Evolutionary conservation across 257 asterid species (phyloP).

Genomic region (Nicotiana undulata): DNA sequence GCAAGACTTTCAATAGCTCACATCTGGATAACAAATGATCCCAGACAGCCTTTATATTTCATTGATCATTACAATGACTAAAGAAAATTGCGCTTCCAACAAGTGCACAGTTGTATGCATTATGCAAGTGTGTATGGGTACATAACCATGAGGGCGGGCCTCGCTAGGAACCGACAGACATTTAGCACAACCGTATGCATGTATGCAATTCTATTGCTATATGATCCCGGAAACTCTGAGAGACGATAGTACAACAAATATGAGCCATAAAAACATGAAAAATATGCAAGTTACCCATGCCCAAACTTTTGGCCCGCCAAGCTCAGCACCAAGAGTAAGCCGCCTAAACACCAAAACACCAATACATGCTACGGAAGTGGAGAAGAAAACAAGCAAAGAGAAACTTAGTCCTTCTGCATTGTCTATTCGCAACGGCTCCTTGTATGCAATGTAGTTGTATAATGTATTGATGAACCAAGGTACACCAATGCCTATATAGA

Average conservation of each 20-base stretch:
- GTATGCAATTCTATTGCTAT: too few species aligned
- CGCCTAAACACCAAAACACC: conserved; percentile 73
- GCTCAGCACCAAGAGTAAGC: conserved; percentile 69
- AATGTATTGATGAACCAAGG: conserved; percentile 86
- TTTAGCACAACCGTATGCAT: too few species aligned
- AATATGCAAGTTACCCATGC: conserved; percentile 72
- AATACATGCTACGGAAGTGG: conserved; percentile 76
- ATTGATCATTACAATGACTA: not conserved
- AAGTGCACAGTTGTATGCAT: not conserved
- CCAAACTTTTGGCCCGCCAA: conserved; percentile 85
- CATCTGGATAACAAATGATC: too few species aligned
- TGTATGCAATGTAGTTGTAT: conserved; percentile 80
- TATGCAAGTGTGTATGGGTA: not conserved
- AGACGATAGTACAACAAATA: conserved; percentile 60
- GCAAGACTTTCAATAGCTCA: too few species aligned
- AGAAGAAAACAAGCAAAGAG: conserved; percentile 76
- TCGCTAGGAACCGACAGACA: too few species aligned
- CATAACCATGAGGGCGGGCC: not conserved
- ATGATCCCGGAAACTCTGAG: conserved; percentile 52
- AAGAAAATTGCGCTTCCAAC: not conserved
- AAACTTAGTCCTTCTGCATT: conserved; percentile 73
- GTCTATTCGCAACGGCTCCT: conserved; percentile 54
- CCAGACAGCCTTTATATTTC: not conserved
- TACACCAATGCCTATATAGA: conserved; percentile 77
- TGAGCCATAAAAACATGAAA: conserved; percentile 67